Conservation (phyloP, 179 eudicot genomes). For the Nepenthes alata region DNA sequence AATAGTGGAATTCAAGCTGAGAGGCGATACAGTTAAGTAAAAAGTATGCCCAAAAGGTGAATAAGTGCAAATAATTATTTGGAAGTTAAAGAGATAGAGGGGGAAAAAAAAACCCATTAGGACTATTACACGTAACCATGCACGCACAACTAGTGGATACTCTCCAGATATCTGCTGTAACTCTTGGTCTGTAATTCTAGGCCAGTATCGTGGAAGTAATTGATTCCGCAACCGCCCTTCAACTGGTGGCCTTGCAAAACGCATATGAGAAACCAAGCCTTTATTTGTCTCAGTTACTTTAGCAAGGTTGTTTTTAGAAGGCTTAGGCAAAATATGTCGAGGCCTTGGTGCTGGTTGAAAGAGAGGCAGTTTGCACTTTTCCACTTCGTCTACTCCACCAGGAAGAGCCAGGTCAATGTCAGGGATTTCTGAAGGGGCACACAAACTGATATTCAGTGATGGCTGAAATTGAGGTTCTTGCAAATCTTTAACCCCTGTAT, state of each 20-base stretch:
- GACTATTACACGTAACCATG: background rate
- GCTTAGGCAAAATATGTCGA: conserved; percentile 77
- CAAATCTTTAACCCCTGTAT: conserved; percentile 25
- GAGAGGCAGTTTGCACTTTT: conserved; percentile 25
- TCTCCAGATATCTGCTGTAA: conserved; percentile 94
- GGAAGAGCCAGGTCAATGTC: conserved; percentile 20
- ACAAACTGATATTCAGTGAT: conserved; percentile 49
- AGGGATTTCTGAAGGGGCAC: conserved; percentile 35
- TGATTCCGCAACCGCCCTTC: conserved; percentile 85
- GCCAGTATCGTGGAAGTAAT: conserved; percentile 97
- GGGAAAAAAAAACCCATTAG: background rate
- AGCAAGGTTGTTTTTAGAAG: conserved; percentile 38
- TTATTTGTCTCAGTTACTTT: conserved; percentile 45
- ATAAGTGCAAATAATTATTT: background rate
- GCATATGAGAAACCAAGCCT: conserved; percentile 40
- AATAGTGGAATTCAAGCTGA: conserved; percentile 81
- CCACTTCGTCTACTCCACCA: conserved; percentile 38
- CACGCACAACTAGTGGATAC: conserved; percentile 47
- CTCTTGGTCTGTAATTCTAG: conserved; percentile 91
- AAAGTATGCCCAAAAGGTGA: background rate
- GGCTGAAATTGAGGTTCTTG: conserved; percentile 40
- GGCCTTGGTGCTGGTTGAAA: conserved; percentile 51
- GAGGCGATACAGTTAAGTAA: conserved; percentile 33
- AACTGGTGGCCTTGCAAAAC: conserved; percentile 88
- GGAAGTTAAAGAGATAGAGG: no score